phyloP scores from a whole-genome alignment of 2,329 filamentous ascomycete genomes.

The Teratosphaeria pseudoeucalypti region DNA sequence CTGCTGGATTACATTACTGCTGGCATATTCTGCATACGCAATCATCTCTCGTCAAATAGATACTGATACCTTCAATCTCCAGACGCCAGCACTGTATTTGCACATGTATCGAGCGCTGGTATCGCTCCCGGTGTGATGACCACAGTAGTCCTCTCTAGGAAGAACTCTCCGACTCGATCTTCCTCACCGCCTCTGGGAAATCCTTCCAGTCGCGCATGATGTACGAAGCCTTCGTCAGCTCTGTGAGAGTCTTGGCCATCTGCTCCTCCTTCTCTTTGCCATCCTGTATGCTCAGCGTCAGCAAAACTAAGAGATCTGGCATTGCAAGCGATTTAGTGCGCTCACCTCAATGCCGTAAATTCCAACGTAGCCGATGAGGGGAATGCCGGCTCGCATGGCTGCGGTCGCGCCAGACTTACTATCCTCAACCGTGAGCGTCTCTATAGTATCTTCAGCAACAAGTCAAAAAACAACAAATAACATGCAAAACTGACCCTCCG shows the following conservation, averaged over 20 bases:
- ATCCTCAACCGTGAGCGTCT: conserved; percentile 79
- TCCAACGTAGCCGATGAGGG: conserved; percentile 75
- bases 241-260: conserved; percentile 40
- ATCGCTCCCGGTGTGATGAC: background rate
- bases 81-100: background rate
- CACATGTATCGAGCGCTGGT: background rate
- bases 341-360: conserved; percentile 43
- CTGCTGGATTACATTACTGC: background rate
- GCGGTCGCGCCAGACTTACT: conserved; percentile 75
- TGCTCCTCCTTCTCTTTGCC: conserved; percentile 51
- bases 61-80: background rate
- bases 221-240: conserved; percentile 37
- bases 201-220: conserved; percentile 46
- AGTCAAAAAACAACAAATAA: background rate
- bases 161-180: conserved; percentile 31
- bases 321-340: background rate
- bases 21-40: background rate
- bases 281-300: conserved; percentile 36
- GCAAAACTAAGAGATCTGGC: background rate
- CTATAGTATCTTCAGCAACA: conserved; percentile 19
- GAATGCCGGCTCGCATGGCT: conserved; percentile 66
- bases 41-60: background rate
- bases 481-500: conserved; percentile 28
- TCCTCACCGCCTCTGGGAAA: conserved; percentile 39
- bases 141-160: background rate